These are phyloP conservation scores for Lentinula detonsa DNA, from an alignment of 768 basidiomycete species.

Conservation along the genomic window DNA sequence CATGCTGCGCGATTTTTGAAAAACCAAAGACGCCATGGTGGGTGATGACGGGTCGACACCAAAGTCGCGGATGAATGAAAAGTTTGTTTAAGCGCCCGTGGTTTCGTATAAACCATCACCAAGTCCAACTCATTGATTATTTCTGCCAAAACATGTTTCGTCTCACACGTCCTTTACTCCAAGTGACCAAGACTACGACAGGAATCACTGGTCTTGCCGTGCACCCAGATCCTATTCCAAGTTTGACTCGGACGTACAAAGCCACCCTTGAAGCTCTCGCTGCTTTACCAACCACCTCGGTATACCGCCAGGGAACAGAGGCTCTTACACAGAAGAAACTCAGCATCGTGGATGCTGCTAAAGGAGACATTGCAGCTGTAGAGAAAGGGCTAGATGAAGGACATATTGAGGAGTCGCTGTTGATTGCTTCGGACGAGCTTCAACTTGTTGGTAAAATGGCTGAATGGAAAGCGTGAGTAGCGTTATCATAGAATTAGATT, in stretches of 20 bases:
- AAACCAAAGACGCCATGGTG: slow-evolving; percentile 34
- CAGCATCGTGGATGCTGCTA: slow-evolving; percentile 60
- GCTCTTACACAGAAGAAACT: slow-evolving; percentile 80
- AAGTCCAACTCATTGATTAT: slow-evolving; percentile 6
- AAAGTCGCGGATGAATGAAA: slow-evolving; percentile 2
- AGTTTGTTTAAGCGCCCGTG: background rate
- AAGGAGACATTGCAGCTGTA: slow-evolving; percentile 56
- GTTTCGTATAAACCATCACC: background rate
- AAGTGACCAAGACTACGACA: slow-evolving; percentile 71
- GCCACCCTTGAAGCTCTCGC: slow-evolving; percentile 66
- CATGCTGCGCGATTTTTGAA: slow-evolving; percentile 22
- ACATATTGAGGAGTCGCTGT: slow-evolving; percentile 80
- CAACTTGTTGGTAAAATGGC: slow-evolving; percentile 73
- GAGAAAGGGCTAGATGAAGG: slow-evolving; percentile 80
- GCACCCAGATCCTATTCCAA: slow-evolving; percentile 80
- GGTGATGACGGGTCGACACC: slow-evolving; percentile 19
- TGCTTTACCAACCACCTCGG: slow-evolving; percentile 71
- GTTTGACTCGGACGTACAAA: slow-evolving; percentile 68
- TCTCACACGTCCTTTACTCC: slow-evolving; percentile 64
- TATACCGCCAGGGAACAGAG: slow-evolving; percentile 87
- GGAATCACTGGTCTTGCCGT: slow-evolving; percentile 81
- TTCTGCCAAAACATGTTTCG: slow-evolving; percentile 56
- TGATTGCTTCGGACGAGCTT: slow-evolving; percentile 80
- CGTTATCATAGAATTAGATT: slow-evolving; percentile 6
- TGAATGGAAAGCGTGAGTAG: slow-evolving; percentile 93